Base-by-base conservation (phyloP, 2,329 filamentous ascomycete species). In the Rugonectria rugulosa region DNA sequence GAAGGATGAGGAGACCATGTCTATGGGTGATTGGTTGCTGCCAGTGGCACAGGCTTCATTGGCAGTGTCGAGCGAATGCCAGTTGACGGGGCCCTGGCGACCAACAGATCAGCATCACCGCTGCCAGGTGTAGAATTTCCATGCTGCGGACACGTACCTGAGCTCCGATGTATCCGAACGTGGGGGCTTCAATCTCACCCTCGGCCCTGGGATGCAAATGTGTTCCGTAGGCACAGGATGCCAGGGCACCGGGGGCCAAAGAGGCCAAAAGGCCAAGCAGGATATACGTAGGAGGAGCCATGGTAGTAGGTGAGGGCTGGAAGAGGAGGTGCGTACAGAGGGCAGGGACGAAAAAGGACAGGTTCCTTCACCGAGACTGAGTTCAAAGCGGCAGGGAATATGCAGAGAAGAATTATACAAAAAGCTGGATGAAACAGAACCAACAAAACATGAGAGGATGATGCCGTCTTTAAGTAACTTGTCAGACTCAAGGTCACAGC, bases 1-100 rank as follows among this genome's bases (percentile, higher is more conserved):
- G 71, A 65, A 77, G 62, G 62, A 46, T 0, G 62, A 62, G 1
- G 59, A 38, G 5, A 60, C 72, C 59, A 86, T 70, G 67, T 84
- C 79, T 68, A 87, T 84, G 48, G 84, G 84, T 1, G 82, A 85
- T 68, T 86, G 84, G 47, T 75, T 70, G 12, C 62, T 74, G 29
- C 84, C 82, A 3, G 66, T 70, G 32, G 76, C 77, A 66, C 84
- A 86, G 10, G 73, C 67, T 9, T 67, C 65, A 68, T 83, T 83
- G 20, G 59, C 59, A 14, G 72, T 70, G 42, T 75, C 68, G 21
- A 84, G 71, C 5, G 70, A 71, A 31, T 78, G 75, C 83, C 82
- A 86, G 69, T 80, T 81, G 51, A 82, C 70, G 1, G 83, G 82
- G 6, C 82, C 82, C 32, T 71, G 5, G 68, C 15, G 2, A 2